Conservation (phyloP, 805 yeast genomes). For the Kodamaea nitidulidarum region DNA sequence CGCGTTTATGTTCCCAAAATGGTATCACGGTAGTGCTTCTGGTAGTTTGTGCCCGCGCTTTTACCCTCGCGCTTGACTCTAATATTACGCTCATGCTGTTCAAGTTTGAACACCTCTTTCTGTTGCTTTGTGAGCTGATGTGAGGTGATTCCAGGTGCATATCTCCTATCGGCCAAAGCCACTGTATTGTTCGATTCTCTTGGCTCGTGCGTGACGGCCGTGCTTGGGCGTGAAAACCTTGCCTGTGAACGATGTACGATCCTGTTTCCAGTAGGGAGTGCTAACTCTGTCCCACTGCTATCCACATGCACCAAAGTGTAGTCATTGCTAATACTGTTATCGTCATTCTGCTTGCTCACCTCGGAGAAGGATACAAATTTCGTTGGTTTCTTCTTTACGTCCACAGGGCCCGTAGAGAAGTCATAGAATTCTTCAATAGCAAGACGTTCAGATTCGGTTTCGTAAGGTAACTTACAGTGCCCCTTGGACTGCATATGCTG, state of each 20-base stretch:
- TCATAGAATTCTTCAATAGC: constrained; percentile 37
- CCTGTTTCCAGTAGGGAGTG: constrained; percentile 71
- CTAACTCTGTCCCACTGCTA: constrained; percentile 59
- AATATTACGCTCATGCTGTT: constrained; percentile 2
- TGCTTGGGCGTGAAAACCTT: constrained; percentile 66
- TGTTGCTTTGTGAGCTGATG: constrained; percentile 31
- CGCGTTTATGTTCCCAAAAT: constrained; percentile 38
- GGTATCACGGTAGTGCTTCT: constrained; percentile 62
- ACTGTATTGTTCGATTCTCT: constrained; percentile 71
- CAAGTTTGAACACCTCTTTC: constrained; percentile 18
- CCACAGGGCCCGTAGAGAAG: constrained; percentile 21
- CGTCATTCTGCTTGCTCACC: constrained; percentile 17
- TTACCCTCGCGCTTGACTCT: constrained; percentile 1
- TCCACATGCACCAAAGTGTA: constrained; percentile 42
- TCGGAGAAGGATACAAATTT: constrained; percentile 27
- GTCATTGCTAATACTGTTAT: constrained; percentile 19
- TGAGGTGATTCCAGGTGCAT: constrained; percentile 34
- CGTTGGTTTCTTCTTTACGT: constrained; percentile 11
- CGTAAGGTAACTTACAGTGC: constrained; percentile 45
- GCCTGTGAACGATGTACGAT: constrained; percentile 79
- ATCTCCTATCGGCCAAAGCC: constrained; percentile 65
- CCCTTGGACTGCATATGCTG: constrained; percentile 43
- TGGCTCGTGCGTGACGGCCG: constrained; percentile 26
- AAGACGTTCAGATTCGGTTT: constrained; percentile 34
- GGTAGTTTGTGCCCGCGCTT: constrained; percentile 23